phyloP scores from a whole-genome alignment of 768 basidiomycete species.

The Boletus eberwhitei region DNA sequence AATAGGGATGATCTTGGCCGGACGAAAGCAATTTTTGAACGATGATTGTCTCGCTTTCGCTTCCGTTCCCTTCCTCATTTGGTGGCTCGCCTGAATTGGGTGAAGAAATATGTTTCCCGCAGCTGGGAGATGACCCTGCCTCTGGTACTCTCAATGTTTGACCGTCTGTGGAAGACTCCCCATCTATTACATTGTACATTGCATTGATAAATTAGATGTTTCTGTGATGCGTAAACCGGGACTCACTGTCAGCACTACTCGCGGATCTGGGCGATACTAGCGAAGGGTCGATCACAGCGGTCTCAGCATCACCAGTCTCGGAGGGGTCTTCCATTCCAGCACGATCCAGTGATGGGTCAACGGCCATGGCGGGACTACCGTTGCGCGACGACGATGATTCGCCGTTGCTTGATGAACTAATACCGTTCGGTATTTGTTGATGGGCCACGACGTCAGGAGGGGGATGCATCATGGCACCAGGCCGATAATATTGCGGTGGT shows the following conservation, averaged over 20 bases:
- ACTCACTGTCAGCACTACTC: slow-evolving; percentile 19
- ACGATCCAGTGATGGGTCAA: slow-evolving; percentile 24
- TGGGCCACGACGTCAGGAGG: slow-evolving; percentile 14
- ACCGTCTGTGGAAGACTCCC: slow-evolving; percentile 20
- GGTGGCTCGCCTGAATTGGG: slow-evolving; percentile 5
- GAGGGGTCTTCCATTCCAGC: slow-evolving; percentile 11
- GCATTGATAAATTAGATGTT: slow-evolving; percentile 32
- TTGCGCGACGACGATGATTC: slow-evolving; percentile 29
- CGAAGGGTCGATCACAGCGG: slow-evolving; percentile 38
- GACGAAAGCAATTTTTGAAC: slow-evolving; percentile 23
- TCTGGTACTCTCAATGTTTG: slow-evolving; percentile 7
- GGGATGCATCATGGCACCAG: slow-evolving; percentile 24
- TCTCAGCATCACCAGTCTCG: slow-evolving; percentile 12
- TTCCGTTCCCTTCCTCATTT: slow-evolving; percentile 5
- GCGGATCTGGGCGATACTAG: slow-evolving; percentile 28
- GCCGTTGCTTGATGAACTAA: slow-evolving; percentile 22
- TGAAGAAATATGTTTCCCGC: slow-evolving; percentile 4
- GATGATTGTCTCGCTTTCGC: slow-evolving; percentile 14
- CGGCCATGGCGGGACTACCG: slow-evolving; percentile 23
- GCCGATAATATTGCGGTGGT: slow-evolving; percentile 50
- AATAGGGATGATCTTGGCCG: slow-evolving; percentile 23
- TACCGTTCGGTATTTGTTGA: slow-evolving; percentile 23
- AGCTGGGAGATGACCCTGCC: slow-evolving; percentile 5
- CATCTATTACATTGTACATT: slow-evolving; percentile 34
- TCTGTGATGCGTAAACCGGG: slow-evolving; percentile 21